Evolutionary conservation across 75 land plant genomes (phyloP), one percentile per base, ranked within the genome.

Genomic region (Chamaecyparis obtusa): DNA sequence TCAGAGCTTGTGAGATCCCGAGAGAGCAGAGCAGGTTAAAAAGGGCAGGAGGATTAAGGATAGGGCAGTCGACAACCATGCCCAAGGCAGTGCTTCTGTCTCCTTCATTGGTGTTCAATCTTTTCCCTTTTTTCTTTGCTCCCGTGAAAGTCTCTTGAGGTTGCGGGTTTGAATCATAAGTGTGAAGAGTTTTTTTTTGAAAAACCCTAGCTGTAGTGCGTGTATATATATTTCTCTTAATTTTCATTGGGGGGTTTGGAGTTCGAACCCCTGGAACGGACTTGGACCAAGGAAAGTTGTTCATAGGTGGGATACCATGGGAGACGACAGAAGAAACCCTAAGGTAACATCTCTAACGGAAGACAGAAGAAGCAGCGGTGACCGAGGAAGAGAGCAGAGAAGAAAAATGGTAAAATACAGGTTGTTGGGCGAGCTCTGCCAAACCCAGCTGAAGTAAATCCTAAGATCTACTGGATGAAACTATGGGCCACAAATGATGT

Each of bases 221-320:
- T 13, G 3, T 19, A 6, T 19, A 1, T 6, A 1, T 5, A 19
- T 39, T 39, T 24, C 67, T 27, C 67, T 19, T 21, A 21, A 49
- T 60, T 37, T 78, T 78, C 43, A 7, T 0, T 14, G 39, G 79
- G 78, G 2, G 79, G 39, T 36, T 14, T 17, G 1, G 81, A 24
- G 44, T 37, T 78, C 9, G 1, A 39, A 39, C 1, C 44, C 81
- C 44, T 17, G 44, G 24, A 60, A 93, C 94, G 97, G 96, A 95
- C 81, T 92, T 95, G 21, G 98, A 96, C 84, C 92, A 93, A 78
- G 96, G 95, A 6, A 96, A 96, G 94, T 91, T 96, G 2, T 96
- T 96, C 88, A 90, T 96, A n/a, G 98, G 98, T 9, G 98, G 98
- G 17, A 96, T 96, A n/a, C 90, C 98, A 24, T 96, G 97, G 98